Base-by-base conservation (phyloP, 768 basidiomycete species). In the Termitomyces sp. region DNA sequence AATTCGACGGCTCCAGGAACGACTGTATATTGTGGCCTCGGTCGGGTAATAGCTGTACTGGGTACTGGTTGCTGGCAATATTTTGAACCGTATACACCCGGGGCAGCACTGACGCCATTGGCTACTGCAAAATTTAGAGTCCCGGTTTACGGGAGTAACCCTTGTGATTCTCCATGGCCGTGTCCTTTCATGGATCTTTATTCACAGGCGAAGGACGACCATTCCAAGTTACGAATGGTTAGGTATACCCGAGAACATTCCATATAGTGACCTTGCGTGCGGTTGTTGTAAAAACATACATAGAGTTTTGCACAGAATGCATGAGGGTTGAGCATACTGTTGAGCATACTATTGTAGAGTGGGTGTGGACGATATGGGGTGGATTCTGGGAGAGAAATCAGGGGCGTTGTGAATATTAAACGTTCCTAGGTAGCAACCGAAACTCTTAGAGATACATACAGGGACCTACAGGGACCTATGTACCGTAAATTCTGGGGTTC, bases 221-320 rank as follows among this genome's bases (percentile, higher is more conserved):
- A 49, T 49, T 48, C 35, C 47, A 48, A 22, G 34, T 35, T 48
- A 48, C 34, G 48, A 49, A 49, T 49, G 47, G 9, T 49, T 21
- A 49, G 35, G 15, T 37, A 49, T 24, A 22, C 3, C 48, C 48
- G 48, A 49, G 24, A 49, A 49, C 35, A 14, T 26, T 49, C 48
- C 48, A 34, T 47, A 22, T 22, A 34, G 32, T 17, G 46, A 7
- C 14, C 37, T 17, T 32, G 8, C 30, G 8, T 32, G 30, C 1
- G 30, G 30, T 32, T 32, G 10, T 32, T 28, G 26, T 28, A 28
- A 32, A 32, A 32, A 32, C 7, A 8, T 32, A 32, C 7, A 32
- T 32, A 32, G 30, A 32, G 30, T 32, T 32, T 10, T 32, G 2
- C 30, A 28, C 28, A 28, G 28, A 4, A 28, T 28, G 28, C 28